Base-by-base conservation (phyloP, 2,329 filamentous ascomycete genomes). In the Trichoderma semiorbis region DNA sequence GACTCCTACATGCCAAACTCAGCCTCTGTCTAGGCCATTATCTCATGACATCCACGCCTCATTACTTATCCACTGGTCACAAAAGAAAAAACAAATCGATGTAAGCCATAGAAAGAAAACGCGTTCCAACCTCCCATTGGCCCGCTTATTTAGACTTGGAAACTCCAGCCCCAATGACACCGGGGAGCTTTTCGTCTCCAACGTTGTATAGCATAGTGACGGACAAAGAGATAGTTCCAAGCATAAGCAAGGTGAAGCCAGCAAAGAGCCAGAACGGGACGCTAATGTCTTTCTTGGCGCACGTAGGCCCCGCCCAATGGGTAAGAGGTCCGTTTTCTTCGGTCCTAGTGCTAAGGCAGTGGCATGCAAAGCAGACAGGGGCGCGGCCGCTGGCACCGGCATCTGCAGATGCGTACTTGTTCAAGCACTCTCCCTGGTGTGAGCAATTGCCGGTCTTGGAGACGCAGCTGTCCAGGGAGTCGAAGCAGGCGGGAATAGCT, bases 91-190 rank as follows among this genome's bases (percentile, higher is more conserved):
- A n/a, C 57, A 21, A 21, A 55, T 24, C 26, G 43, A 47, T 28
- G 36, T n/a, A 11, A 24, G 53, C 32, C 50, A 57, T 39, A 28
- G 26, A 24, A 32, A 61, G 26, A 28, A 39, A 47, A 8, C 28
- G 26, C 21, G 21, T 28, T 12, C 21, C 26, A n/a, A 24, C 8
- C n/a, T 28, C 16, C 24, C 4, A 28, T 69, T 62, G 11, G 16
- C 60, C 60, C 60, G 16, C 8, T 65, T 71, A 71, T 81, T 91
- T 94, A 39, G 90, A 86, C 72, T 90, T 89, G 75, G 92, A 93
- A 47, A 99, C 95, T 74, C 96, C 96, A 62, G 96, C 96, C n/a
- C 94, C 94, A 81, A 99, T 95, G 10, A 99, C 95, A 76, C 94
- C 94, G 0, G 96, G 96, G 74, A 98, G 85, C 82, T 94, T 92